phyloP scores from a whole-genome alignment of 495 filamentous ascomycete species.

The Cercophora scortea region DNA sequence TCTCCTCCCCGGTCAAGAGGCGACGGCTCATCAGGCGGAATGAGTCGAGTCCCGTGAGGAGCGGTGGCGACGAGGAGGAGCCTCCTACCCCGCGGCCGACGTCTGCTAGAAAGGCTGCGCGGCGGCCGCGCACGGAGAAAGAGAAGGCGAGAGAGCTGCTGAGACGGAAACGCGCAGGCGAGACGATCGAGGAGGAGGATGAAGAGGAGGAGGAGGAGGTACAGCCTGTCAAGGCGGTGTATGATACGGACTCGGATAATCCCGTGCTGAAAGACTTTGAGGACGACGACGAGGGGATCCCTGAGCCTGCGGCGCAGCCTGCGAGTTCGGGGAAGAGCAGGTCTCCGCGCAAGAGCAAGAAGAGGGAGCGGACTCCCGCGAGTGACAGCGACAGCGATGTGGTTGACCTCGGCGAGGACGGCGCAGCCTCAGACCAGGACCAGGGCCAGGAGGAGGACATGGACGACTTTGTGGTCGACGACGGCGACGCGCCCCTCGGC shows the following conservation, averaged over 20 bases:
- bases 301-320: slow-evolving; percentile 14
- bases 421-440: slow-evolving; percentile 15
- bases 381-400: not conserved
- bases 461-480: slow-evolving; percentile 64
- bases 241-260: slow-evolving; percentile 35
- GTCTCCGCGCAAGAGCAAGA: slow-evolving; percentile 6
- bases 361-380: slow-evolving; percentile 3
- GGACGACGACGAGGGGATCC: slow-evolving; percentile 34
- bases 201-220: slow-evolving; percentile 25
- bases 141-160: slow-evolving; percentile 20
- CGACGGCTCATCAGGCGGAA: slow-evolving; percentile 4
- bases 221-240: slow-evolving; percentile 21
- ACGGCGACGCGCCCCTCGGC: slow-evolving; percentile 55
- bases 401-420: slow-evolving; percentile 25
- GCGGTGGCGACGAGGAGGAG: not conserved
- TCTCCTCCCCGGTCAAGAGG: slow-evolving; percentile 4
- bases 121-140: slow-evolving; percentile 16
- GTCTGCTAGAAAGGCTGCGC: not conserved
- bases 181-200: slow-evolving; percentile 36
- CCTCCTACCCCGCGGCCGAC: not conserved
- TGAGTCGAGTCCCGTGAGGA: not conserved
- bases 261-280: slow-evolving; percentile 36
- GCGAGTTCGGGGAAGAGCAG: slow-evolving; percentile 2
- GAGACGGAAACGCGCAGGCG: slow-evolving; percentile 42
- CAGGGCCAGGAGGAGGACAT: slow-evolving; percentile 48